Base-by-base conservation (phyloP, 1,284 basidiomycete species). In the Psilocybe mexicana region DNA sequence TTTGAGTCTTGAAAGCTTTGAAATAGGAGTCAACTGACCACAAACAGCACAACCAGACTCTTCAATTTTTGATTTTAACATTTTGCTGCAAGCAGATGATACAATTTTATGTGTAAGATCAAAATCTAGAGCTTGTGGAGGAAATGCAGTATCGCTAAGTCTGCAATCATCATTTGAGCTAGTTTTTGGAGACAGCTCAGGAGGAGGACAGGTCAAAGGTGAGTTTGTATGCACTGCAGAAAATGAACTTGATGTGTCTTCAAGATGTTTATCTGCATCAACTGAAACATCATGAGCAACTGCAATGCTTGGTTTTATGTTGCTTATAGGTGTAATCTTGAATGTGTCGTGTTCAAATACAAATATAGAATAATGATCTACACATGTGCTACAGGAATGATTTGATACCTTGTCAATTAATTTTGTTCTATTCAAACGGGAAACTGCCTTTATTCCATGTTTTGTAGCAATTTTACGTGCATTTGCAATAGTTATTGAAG, bases 1-100 rank as follows among this genome's bases (percentile, higher is more conserved):
- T 26, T 61, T 59, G 2, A 70, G 30, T 3, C 12, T 11, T 10
- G 26, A 59, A 25, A 70, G 33, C 5, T 64, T 25, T 8, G 30
- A 40, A 5, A 54, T 5, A 11, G 54, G 65, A 6, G 30, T 57
- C 11, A 44, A 26, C 12, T 44, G 43, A 24, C 43, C 43, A 12
- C 43, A 44, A 24, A 44, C 43, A 7, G 43, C 43, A 26, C 43
- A 44, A 6, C 43, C 43, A 14, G 43, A 11, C n/a, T 44, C 43
- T 25, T 44, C 43, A 10, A 44, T 26, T 6, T 26, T 26, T 14
- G 43, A 18, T 8, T 44, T 12, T 18, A 18, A 18, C 43, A 44
- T 44, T 6, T 44, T 26, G 5, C 24, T 44, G 12, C 43, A 44
- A 5, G 25, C 18, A 24, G 5, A 10, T 8, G 43, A 44, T 18